Evolutionary conservation across 306 rosid genomes (phyloP).

Genomic region (Prunus kanzakura): DNA sequence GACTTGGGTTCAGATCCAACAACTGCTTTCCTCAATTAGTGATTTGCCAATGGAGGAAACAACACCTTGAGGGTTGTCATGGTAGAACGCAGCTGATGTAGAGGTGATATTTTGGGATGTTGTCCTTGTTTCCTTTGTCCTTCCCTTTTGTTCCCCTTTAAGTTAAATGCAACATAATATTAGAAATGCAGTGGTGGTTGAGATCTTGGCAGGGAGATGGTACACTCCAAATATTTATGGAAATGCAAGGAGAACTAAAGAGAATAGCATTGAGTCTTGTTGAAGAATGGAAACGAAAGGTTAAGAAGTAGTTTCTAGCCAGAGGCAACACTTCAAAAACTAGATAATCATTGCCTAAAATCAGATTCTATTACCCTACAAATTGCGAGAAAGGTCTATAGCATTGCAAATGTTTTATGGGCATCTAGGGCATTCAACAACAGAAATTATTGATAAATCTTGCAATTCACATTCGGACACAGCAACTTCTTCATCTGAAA

Average conservation of each 20-base stretch:
- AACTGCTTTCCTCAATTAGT: neutral
- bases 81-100: neutral
- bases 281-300: slow-evolving; percentile 15
- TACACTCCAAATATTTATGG: neutral
- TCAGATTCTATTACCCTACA: slow-evolving; percentile 51
- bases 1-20: slow-evolving; percentile 9
- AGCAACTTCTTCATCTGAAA: slow-evolving; percentile 77
- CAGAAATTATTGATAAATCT: slow-evolving; percentile 76
- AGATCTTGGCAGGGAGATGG: neutral
- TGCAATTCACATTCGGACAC: slow-evolving; percentile 87
- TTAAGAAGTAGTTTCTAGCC: neutral
- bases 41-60: neutral
- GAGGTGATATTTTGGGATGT: neutral
- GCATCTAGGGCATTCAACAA: slow-evolving; percentile 66
- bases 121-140: too few relatives aligned
- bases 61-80: neutral
- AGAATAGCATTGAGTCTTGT: neutral
- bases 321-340: slow-evolving; percentile 7
- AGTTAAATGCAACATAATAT: too few relatives aligned
- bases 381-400: slow-evolving; percentile 84
- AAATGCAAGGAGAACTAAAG: neutral
- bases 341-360: slow-evolving; percentile 1
- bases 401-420: slow-evolving; percentile 70
- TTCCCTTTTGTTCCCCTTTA: too few relatives aligned
- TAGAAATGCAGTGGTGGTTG: neutral